Conservation (phyloP, 441 rosid species). For the Erysimum pusillum region DNA sequence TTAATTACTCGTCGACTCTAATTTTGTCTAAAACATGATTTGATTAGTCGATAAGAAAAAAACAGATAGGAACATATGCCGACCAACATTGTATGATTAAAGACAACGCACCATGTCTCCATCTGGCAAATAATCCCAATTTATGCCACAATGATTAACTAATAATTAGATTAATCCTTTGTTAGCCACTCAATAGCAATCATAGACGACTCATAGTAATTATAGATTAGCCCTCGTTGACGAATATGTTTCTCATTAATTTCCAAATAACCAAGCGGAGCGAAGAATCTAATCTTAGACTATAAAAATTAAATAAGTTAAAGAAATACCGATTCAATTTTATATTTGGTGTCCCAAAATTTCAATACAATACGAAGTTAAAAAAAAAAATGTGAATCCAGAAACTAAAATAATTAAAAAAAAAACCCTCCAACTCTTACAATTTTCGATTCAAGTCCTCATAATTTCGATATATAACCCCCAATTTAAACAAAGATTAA, state of each 20-base stretch:
- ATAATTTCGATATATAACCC: constrained; percentile 23
- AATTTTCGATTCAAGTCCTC: constrained; percentile 12
- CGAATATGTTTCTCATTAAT: constrained; percentile 5
- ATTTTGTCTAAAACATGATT: constrained; percentile 1
- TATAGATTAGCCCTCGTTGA: constrained; percentile 25
- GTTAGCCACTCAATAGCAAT: constrained; percentile 19
- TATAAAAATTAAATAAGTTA: constrained; percentile 22
- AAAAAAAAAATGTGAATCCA: neutral
- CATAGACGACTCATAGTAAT: constrained; percentile 13
- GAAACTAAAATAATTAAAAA: constrained; percentile 15
- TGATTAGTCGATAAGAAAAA: neutral
- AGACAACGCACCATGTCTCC: constrained; percentile 47
- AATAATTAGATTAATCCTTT: constrained; percentile 33
- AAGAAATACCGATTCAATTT: constrained; percentile 23
- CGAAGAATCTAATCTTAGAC: constrained; percentile 34
- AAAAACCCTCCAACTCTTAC: constrained; percentile 2
- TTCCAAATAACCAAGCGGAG: neutral
- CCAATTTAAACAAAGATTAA: neutral
- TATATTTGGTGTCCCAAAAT: constrained; percentile 1
- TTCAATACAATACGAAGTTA: constrained; percentile 11
- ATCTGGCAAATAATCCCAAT: constrained; percentile 33
- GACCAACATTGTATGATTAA: constrained; percentile 40
- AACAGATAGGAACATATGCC: constrained; percentile 34
- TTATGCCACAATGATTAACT: constrained; percentile 34
- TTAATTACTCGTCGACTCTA: neutral